Evolutionary conservation across 1,284 basidiomycete genomes (phyloP), one percentile per base, ranked within the genome.

Genomic region (Puccinia hordei): DNA sequence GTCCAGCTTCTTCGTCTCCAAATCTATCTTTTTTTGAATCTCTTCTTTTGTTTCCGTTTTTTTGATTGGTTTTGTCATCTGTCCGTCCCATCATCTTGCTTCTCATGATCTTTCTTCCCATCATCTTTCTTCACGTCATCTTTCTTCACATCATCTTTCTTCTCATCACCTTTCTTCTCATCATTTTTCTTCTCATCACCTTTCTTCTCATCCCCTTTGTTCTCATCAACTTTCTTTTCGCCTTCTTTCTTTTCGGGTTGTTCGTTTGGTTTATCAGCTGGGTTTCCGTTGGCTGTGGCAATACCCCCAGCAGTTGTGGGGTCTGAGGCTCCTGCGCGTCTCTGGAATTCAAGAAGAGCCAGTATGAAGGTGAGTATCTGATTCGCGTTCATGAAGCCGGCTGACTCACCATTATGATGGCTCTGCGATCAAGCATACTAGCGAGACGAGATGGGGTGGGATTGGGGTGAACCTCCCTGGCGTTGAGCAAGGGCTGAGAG

Each of bases 1-100:
- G 13, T 24, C 44, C 4, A 69, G 44, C 44, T 69, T 69, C n/a
- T 24, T 30, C 15, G 12, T 69, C 66, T 69, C 66, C 6, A 27
- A 10, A 17, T 49, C 66, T 4, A 69, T 69, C n/a, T 69, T 69
- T 8, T 6, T 15, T 27, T 46, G 24, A 24, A 69, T 69, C 3
- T 44, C 66, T 49, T 69, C 66, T 49, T 27, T 17, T 9, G 66
- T 69, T 2, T 69, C 66, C 4, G 66, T 41, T 55, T n/a, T 55
- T 19, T 24, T 24, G 22, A 22, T 24, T 19, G 53, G n/a, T 24
- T 12, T 27, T 27, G 49, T 51, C 49, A 17, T 51, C n/a, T n/a
- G n/a, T 30, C 8, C 61, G 8, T 65, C 17, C 12, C 24, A 5
- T 38, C 35, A 15, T 22, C 63, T 19, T 65, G 6, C 30, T 65